These are phyloP conservation scores for Simplicillium sp. DNA, from an alignment of 2,329 filamentous ascomycete genomes.

Conservation along the genomic window DNA sequence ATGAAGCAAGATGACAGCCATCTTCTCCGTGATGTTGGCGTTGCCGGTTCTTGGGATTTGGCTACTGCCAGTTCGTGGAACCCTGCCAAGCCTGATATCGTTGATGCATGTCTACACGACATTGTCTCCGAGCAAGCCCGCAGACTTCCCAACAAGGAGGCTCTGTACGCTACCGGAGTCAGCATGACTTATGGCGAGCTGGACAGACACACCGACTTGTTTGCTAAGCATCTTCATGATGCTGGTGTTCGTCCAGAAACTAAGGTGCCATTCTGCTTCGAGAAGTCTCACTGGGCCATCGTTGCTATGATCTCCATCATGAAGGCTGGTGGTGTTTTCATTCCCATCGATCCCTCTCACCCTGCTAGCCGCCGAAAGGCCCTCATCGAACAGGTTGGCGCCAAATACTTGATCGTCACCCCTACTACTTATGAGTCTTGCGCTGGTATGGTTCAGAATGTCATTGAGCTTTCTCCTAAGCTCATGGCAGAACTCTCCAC, in stretches of 20 bases:
- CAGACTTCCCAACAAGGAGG: neutral
- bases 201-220: neutral
- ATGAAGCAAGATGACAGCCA: neutral
- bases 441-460: neutral
- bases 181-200: conserved; percentile 2
- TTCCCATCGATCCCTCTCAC: conserved; percentile 1
- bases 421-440: neutral
- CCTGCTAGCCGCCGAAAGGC: neutral
- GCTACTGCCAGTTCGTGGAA: no score
- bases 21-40: neutral
- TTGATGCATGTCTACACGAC: neutral
- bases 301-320: conserved; percentile 17
- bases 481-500: neutral
- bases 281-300: conserved; percentile 18
- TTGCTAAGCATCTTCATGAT: neutral
- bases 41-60: neutral
- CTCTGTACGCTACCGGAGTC: neutral
- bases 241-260: conserved; percentile 1
- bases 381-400: neutral
- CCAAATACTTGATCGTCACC: neutral
- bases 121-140: neutral
- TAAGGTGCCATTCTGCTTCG: conserved; percentile 16
- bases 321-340: conserved; percentile 3
- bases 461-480: neutral
- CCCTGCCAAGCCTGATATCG: neutral